Evolutionary conservation across 257 asterid genomes (phyloP).

Genomic region (Galeopsis tetrahit): DNA sequence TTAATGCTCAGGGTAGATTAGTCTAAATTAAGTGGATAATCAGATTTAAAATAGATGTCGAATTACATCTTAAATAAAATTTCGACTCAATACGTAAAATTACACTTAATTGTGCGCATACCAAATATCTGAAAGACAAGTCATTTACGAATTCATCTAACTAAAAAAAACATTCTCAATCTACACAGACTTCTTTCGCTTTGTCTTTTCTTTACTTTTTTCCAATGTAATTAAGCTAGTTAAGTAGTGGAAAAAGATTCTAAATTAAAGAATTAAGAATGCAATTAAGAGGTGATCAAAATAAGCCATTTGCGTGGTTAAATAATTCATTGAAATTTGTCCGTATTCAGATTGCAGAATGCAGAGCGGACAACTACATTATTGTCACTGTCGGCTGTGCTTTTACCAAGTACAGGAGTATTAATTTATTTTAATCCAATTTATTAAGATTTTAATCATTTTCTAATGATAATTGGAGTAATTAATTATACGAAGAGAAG

Average conservation of each 20-base stretch:
- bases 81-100: too few species aligned
- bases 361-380: conserved; percentile 49
- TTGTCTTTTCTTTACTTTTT: neutral
- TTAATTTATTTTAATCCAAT: conserved; percentile 26
- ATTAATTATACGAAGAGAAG: conserved; percentile 18
- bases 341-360: conserved; percentile 39
- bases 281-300: conserved; percentile 19
- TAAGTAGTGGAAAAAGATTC: conserved; percentile 36
- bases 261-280: conserved; percentile 19
- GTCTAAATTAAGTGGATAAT: too few species aligned
- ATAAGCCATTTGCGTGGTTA: conserved; percentile 30
- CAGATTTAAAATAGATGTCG: too few species aligned
- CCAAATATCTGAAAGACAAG: neutral
- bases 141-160: neutral
- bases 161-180: neutral
- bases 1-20: too few species aligned
- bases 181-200: neutral
- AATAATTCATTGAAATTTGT: conserved; percentile 44
- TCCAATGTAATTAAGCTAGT: conserved; percentile 5
- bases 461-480: conserved; percentile 21
- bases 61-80: too few species aligned
- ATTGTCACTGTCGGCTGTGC: conserved; percentile 60
- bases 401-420: conserved; percentile 30
- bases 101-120: too few species aligned
- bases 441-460: conserved; percentile 35